These are phyloP conservation scores for Lepidium africanum DNA, from an alignment of 345 rosid genomes.

Conservation along the genomic window DNA sequence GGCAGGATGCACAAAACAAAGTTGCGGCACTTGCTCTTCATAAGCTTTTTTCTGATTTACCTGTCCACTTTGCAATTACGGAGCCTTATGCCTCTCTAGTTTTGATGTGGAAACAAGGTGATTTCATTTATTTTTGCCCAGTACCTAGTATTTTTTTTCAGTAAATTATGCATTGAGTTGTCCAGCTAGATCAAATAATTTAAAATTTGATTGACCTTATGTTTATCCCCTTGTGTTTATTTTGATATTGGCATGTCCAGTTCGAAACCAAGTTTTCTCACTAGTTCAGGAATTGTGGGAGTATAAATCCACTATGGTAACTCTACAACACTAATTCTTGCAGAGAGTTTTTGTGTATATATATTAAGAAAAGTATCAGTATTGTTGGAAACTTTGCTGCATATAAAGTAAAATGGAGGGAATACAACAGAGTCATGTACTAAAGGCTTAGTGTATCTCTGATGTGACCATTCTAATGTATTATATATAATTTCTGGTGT, in stretches of 20 bases:
- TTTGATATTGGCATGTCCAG: too few relatives aligned
- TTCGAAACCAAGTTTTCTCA: neutral
- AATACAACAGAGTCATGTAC: neutral
- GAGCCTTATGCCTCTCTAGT: slow-evolving; percentile 75
- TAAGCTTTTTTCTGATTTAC: slow-evolving; percentile 69
- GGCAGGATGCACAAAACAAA: slow-evolving; percentile 87
- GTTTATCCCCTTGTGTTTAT: neutral
- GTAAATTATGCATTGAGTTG: neutral
- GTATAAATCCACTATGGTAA: neutral
- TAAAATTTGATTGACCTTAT: neutral
- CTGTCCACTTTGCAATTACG: slow-evolving; percentile 55
- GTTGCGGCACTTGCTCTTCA: slow-evolving; percentile 77
- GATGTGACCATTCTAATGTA: neutral
- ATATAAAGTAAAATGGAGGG: neutral
- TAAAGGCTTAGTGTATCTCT: neutral
- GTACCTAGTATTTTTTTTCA: neutral
- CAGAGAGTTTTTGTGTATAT: neutral
- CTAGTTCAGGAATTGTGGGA: neutral
- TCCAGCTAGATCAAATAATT: neutral
- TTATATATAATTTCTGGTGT: neutral
- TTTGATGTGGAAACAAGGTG: slow-evolving; percentile 77
- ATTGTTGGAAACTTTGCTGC: neutral
- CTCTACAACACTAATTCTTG: neutral
- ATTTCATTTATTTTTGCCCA: slow-evolving; percentile 10
- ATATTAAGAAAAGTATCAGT: neutral